Evolutionary conservation across 2,329 filamentous ascomycete genomes (phyloP).

Genomic region (Metarhizium album): DNA sequence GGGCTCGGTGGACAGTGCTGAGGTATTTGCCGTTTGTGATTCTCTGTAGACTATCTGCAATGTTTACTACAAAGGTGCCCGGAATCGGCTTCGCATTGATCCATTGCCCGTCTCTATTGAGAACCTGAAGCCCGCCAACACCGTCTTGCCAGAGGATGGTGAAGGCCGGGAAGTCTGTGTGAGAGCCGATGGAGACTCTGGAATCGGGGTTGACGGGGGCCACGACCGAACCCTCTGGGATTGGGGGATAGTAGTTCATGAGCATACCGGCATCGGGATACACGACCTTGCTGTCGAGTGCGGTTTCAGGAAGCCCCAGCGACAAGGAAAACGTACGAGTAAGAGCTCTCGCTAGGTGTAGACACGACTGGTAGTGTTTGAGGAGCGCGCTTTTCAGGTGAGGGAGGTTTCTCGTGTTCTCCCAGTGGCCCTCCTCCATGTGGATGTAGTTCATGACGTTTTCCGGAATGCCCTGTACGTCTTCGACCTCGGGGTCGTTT

Average conservation of each 20-base stretch:
- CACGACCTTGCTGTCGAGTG: conserved; percentile 42
- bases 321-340: conserved; percentile 43
- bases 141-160: conserved; percentile 35
- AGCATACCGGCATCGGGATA: conserved; percentile 35
- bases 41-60: conserved; percentile 39
- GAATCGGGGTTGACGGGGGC: conserved; percentile 1
- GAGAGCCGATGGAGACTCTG: conserved; percentile 34
- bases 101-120: conserved; percentile 29
- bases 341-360: conserved; percentile 39
- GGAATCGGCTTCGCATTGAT: conserved; percentile 28
- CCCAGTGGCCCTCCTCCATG: conserved; percentile 33
- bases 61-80: conserved; percentile 38
- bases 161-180: conserved; percentile 43
- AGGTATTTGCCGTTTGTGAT: conserved; percentile 39
- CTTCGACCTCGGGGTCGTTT: no score
- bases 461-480: no score
- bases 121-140: conserved; percentile 31
- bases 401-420: conserved; percentile 30
- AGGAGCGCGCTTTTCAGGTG: conserved; percentile 35
- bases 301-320: conserved; percentile 39
- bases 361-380: conserved; percentile 34
- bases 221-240: no score
- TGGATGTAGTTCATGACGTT: no score
- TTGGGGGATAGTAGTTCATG: conserved; percentile 31
- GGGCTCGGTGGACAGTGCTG: conserved; percentile 37